Evolutionary conservation across 768 basidiomycete species (phyloP).

Genomic region (Gautieria morchelliformis): DNA sequence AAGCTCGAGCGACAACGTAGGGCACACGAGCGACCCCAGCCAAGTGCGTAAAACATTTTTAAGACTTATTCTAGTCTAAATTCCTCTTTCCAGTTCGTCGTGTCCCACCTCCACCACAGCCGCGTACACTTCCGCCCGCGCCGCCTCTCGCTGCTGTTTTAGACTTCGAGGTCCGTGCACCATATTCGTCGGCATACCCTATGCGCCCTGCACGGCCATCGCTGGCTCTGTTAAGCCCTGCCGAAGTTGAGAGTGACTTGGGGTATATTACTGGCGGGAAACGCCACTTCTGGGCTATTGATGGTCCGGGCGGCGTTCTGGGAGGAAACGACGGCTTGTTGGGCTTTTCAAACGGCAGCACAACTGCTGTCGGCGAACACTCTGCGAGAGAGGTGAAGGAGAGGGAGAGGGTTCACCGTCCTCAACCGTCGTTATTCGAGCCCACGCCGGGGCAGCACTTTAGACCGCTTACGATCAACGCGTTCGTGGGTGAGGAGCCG

Average conservation of each 20-base stretch:
- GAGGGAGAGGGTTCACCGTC: constrained; percentile 17
- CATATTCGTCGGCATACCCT: constrained; percentile 32
- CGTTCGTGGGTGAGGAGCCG: background rate
- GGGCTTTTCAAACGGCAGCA: constrained; percentile 8
- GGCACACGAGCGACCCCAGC: constrained; percentile 63
- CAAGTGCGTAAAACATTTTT: constrained; percentile 41
- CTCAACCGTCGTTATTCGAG: constrained; percentile 13
- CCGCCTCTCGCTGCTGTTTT: constrained; percentile 61
- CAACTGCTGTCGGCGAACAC: constrained; percentile 9
- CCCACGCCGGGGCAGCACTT: constrained; percentile 7
- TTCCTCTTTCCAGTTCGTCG: constrained; percentile 37
- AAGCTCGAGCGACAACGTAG: constrained; percentile 80
- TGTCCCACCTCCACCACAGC: constrained; percentile 44
- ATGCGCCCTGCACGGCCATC: constrained; percentile 15
- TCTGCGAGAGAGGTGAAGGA: constrained; percentile 10
- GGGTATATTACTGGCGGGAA: background rate
- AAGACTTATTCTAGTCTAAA: background rate
- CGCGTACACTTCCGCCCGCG: constrained; percentile 35
- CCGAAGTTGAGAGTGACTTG: constrained; percentile 24
- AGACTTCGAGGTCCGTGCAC: constrained; percentile 28
- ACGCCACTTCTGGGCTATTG: constrained; percentile 2
- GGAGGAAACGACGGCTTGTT: constrained; percentile 5
- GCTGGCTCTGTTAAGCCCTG: constrained; percentile 18
- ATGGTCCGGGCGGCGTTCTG: constrained; percentile 9
- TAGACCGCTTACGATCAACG: background rate